A percentile compares a stretch with the other conserved stretches of the same genome.
phyloP scores from a whole-genome alignment of 345 rosid genomes.

The Gossypium anomalum region DNA sequence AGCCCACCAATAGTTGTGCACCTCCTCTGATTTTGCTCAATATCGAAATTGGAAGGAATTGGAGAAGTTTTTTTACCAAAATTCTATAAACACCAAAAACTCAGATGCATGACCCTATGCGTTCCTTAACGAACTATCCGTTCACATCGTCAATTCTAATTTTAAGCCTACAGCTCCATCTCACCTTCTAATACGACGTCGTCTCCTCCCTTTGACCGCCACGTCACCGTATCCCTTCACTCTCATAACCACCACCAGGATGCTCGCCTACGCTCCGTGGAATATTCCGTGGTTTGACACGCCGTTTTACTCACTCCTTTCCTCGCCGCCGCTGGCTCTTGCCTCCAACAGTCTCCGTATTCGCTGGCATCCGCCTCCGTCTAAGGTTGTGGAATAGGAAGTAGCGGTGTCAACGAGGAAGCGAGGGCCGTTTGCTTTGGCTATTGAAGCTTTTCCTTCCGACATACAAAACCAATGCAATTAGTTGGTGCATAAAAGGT shows the following conservation, averaged over 20 bases:
- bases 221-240: slow-evolving; percentile 3
- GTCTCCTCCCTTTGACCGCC: slow-evolving; percentile 13
- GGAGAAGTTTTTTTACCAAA: too few relatives aligned
- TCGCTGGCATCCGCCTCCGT: slow-evolving; percentile 12
- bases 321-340: slow-evolving; percentile 29
- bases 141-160: not conserved
- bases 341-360: slow-evolving; percentile 7
- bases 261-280: not conserved
- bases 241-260: not conserved
- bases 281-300: slow-evolving; percentile 25
- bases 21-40: too few relatives aligned
- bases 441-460: slow-evolving; percentile 72
- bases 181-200: not conserved
- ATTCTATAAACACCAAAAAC: too few relatives aligned
- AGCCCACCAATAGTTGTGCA: too few relatives aligned
- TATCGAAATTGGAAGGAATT: too few relatives aligned
- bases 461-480: slow-evolving; percentile 62
- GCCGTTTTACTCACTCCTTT: slow-evolving; percentile 40
- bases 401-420: slow-evolving; percentile 47
- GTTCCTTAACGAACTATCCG: not conserved
- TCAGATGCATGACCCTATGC: too few relatives aligned
- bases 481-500: slow-evolving; percentile 61
- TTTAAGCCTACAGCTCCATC: not conserved
- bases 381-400: slow-evolving; percentile 25
- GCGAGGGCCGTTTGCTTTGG: slow-evolving; percentile 50